These are phyloP conservation scores for Favolaschia claudopus DNA, from an alignment of 768 basidiomycete species.

Conservation along the genomic window DNA sequence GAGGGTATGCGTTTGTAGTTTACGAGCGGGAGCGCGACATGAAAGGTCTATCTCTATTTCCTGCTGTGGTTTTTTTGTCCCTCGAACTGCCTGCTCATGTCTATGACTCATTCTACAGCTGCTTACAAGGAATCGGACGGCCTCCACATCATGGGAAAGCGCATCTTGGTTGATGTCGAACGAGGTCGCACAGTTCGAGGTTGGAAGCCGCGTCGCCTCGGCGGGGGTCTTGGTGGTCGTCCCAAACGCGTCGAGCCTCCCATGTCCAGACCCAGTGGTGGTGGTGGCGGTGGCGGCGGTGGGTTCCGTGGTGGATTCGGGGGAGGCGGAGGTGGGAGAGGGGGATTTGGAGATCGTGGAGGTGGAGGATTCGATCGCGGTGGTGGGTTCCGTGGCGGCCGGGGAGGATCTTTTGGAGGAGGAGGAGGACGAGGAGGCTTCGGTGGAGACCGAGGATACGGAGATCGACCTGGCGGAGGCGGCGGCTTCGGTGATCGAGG, in stretches of 20 bases:
- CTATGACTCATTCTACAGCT: slow-evolving; percentile 50
- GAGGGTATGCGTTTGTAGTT: slow-evolving; percentile 96
- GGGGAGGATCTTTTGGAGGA: slow-evolving; percentile 47
- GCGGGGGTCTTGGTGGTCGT: slow-evolving; percentile 98
- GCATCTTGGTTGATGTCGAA: slow-evolving; percentile 97
- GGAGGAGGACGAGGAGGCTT: slow-evolving; percentile 43
- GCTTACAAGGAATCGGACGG: slow-evolving; percentile 99
- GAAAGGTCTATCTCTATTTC: slow-evolving; percentile 75
- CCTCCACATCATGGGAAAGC: slow-evolving; percentile 93
- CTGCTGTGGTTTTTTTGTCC: slow-evolving; percentile 16
- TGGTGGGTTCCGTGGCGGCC: slow-evolving; percentile 45
- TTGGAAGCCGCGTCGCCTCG: slow-evolving; percentile 96
- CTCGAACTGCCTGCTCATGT: slow-evolving; percentile 23
- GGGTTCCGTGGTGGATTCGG: slow-evolving; percentile 50
- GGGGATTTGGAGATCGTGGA: slow-evolving; percentile 50
- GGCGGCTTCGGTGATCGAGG: slow-evolving; percentile 50
- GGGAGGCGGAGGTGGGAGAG: slow-evolving; percentile 56
- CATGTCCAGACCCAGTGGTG: slow-evolving; percentile 21
- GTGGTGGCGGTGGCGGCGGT: slow-evolving; percentile 20
- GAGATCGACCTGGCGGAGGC: slow-evolving; percentile 46
- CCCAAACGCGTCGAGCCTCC: slow-evolving; percentile 79
- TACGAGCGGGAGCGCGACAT: slow-evolving; percentile 99
- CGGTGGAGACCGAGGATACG: slow-evolving; percentile 50
- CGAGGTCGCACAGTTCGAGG: slow-evolving; percentile 97
- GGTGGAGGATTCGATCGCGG: slow-evolving; percentile 51